Base-by-base conservation (phyloP, 345 rosid species). In the Gossypium arboreum region DNA sequence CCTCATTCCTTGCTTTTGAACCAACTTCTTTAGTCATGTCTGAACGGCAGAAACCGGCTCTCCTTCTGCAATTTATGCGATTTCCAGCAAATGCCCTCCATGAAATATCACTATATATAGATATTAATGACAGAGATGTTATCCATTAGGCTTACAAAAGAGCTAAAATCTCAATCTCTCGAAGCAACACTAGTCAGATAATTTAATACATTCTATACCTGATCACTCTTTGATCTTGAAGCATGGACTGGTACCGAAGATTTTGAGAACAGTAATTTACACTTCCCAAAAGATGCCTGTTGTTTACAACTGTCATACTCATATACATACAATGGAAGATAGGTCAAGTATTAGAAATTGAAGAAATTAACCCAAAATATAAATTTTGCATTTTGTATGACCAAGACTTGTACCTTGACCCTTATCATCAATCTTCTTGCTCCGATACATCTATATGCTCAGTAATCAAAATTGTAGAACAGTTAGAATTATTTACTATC, bases 351-450 rank as follows among this genome's bases (percentile, higher is more conserved):
- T 15, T 22, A 41, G 50, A 56, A 24, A 57, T 20, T 72, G 34
- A 57, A 57, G 22, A 72, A 43, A 68, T 56, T 2, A 39, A 41
- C 51, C 29, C 18, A 2, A 43, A 58, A 39, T 18, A 43, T 57
- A 39, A 41, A 56, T 0, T 17, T 43, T 8, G 9, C 39, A 52
- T 47, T 13, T 47, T 62, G n/a, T 61, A 56, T 16, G 39, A 11
- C 20, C 17, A 48, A 64, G 29, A 12, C 25, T 10, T 27, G 51
- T 65, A 83, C 90, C 90, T 87, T 79, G 84, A 69, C 85, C 84
- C 7, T 67, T 84, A 58, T 83, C 83, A 72, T 87, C 81, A 59
- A 80, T 77, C 81, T 79, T 85, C 85, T 87, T 87, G 80, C 85
- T 83, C 67, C 90, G 71, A 61, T 83, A 79, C 90, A 85, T 85